These are phyloP conservation scores for Aspergillus sp. DNA, from an alignment of 2,329 filamentous ascomycete genomes.

Conservation along the genomic window DNA sequence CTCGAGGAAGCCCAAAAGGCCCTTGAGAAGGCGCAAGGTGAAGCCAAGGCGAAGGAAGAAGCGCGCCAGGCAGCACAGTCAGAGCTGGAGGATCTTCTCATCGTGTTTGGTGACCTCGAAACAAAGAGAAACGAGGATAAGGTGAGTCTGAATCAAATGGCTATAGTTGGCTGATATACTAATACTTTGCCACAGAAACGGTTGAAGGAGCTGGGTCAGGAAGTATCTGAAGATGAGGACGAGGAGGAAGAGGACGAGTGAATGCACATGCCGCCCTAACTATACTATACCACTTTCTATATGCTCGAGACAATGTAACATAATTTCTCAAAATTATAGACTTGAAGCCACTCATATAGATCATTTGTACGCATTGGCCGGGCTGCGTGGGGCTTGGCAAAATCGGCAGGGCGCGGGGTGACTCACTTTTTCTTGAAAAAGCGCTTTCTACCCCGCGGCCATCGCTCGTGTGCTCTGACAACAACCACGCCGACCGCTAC, in stretches of 20 bases:
- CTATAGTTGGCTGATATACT: not conserved
- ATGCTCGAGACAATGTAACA: not conserved
- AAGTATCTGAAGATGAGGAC: slow-evolving; percentile 74
- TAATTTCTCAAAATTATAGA: not conserved
- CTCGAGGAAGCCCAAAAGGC: slow-evolving; percentile 47
- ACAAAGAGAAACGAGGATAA: slow-evolving; percentile 75
- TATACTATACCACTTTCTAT: not conserved
- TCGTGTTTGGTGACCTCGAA: slow-evolving; percentile 78
- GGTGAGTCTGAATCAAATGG: slow-evolving; percentile 47
- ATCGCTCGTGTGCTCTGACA: slow-evolving; percentile 12
- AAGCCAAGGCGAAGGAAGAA: slow-evolving; percentile 54
- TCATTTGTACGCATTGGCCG: not conserved
- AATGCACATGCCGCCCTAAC: not conserved
- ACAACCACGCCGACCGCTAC: slow-evolving; percentile 17
- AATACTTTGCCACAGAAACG: slow-evolving; percentile 46
- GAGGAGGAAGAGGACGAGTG: slow-evolving; percentile 58
- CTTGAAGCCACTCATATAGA: not conserved
- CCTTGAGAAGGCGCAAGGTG: slow-evolving; percentile 32
- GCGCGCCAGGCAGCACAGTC: slow-evolving; percentile 65
- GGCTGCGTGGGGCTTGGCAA: slow-evolving; percentile 9
- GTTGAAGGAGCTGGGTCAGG: slow-evolving; percentile 65
- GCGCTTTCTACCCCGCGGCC: slow-evolving; percentile 24
- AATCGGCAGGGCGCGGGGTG: slow-evolving; percentile 16
- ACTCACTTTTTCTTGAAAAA: slow-evolving; percentile 20
- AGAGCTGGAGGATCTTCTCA: slow-evolving; percentile 77